A percentile compares a stretch with the other conserved stretches of the same genome.
Conservation (phyloP, 805 yeast genomes). For the Lachancea lanzarotensis region DNA sequence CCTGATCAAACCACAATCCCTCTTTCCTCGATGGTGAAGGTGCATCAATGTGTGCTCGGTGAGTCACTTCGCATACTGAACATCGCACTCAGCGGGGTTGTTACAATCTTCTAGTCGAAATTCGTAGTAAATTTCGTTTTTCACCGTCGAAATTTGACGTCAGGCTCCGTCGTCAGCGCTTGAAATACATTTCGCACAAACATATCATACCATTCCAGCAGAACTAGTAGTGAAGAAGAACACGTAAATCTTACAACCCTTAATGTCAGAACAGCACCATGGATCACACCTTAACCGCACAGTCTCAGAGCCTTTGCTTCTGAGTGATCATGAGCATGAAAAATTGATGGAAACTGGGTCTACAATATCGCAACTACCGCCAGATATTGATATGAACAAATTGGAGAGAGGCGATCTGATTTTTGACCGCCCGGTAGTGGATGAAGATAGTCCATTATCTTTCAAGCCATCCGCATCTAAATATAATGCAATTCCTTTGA, state of each 20-base stretch:
- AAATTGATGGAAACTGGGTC: conserved; percentile 1
- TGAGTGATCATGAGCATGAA: background rate
- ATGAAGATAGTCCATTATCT: background rate
- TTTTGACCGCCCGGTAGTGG: background rate
- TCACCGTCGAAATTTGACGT: too few relatives aligned
- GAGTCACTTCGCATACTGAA: too few relatives aligned
- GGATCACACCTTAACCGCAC: background rate
- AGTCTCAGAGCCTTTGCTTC: background rate
- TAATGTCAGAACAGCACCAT: background rate
- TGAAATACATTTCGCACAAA: too few relatives aligned
- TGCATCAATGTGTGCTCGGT: too few relatives aligned
- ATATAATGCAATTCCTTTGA: background rate
- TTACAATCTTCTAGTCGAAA: too few relatives aligned
- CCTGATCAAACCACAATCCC: too few relatives aligned
- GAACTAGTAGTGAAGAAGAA: too few relatives aligned
- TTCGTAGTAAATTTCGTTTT: too few relatives aligned
- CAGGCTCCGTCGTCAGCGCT: too few relatives aligned
- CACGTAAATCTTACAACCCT: background rate
- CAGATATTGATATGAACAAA: conserved; percentile 5
- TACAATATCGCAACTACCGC: conserved; percentile 3
- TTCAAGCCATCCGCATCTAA: background rate
- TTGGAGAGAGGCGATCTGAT: conserved; percentile 5
- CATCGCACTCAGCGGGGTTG: too few relatives aligned
- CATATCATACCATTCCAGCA: too few relatives aligned
- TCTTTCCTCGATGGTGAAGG: too few relatives aligned